Base-by-base conservation (phyloP, 2,329 filamentous ascomycete genomes). In the Diaporthe eres region DNA sequence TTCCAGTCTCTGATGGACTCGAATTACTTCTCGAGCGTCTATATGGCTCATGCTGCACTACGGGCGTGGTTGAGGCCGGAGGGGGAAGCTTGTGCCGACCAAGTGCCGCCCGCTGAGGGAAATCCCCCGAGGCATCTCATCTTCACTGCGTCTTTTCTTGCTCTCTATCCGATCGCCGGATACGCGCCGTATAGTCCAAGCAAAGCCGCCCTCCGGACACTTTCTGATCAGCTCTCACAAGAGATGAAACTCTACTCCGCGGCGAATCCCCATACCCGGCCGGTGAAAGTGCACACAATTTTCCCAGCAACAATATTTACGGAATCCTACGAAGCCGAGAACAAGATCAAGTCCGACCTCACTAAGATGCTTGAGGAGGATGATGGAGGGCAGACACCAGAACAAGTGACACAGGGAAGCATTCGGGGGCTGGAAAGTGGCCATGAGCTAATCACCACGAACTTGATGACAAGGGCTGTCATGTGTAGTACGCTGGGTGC, bases 221-320 rank as follows among this genome's bases (percentile, higher is more conserved):
- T 95, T 7, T 89, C 90, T 28, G 93, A 95, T 79, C 88, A 88
- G 0, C 85, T 95, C 7, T 90, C 89, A 25, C 90, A 92, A 75
- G 93, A 95, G 84, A 80, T 81, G 79, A 82, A 84, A 28, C 80
- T 85, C 15, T 85, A 85, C 72, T 80, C 80, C 1, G 80, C 79
- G 1, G 80, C 81, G 3, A 68, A 82, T 34, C 82, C 83, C 0
- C 58, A 68, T 9, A 67, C 79, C 25, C 71, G 81, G 37, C 75
- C 75, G 3, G 78, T 94, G 63, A 88, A 90, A 75, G 87, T 94
- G 22, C 92, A 94, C 78, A 88, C 89, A 44, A 86, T 94, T 13
- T 91, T 91, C 77, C 93, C 93, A 0, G 92, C 90, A 75, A 92
- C 90, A 0, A 94, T 94, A 74, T 85, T 88, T 19, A 88, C 88